Conservation (phyloP, 306 rosid species). For the Begonia loranthoides region DNA sequence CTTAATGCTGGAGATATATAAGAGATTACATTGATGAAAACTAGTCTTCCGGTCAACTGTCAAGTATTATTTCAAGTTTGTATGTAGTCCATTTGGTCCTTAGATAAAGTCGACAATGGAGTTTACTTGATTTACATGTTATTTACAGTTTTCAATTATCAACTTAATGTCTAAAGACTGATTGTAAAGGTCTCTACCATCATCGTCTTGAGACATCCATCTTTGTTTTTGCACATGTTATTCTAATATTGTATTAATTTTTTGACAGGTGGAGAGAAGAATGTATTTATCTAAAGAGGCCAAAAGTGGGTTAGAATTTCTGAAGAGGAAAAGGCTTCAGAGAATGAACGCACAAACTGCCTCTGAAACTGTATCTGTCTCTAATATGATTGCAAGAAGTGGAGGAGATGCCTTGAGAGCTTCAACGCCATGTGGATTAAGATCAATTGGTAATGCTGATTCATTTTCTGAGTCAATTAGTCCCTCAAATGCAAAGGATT, state of each 20-base stretch:
- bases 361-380: conserved; percentile 25
- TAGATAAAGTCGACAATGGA: too few relatives aligned
- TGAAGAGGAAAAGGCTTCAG: conserved; percentile 72
- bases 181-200: not conserved
- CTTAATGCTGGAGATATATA: too few relatives aligned
- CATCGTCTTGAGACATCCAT: not conserved
- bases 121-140: too few relatives aligned
- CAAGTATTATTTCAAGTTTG: too few relatives aligned
- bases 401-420: conserved; percentile 89
- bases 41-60: too few relatives aligned
- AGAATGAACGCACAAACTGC: conserved; percentile 33
- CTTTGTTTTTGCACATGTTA: not conserved
- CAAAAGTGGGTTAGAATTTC: conserved; percentile 52
- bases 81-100: too few relatives aligned
- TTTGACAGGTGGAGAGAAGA: conserved; percentile 78
- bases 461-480: conserved; percentile 13
- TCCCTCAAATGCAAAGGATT: conserved; percentile 17
- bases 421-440: conserved; percentile 51
- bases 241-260: not conserved
- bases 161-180: not conserved
- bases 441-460: conserved; percentile 43
- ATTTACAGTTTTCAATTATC: too few relatives aligned
- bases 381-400: conserved; percentile 60
- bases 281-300: conserved; percentile 57
- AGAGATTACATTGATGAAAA: too few relatives aligned